Base-by-base conservation (phyloP, 2,329 filamentous ascomycete genomes). In the Phialophora chinensis region DNA sequence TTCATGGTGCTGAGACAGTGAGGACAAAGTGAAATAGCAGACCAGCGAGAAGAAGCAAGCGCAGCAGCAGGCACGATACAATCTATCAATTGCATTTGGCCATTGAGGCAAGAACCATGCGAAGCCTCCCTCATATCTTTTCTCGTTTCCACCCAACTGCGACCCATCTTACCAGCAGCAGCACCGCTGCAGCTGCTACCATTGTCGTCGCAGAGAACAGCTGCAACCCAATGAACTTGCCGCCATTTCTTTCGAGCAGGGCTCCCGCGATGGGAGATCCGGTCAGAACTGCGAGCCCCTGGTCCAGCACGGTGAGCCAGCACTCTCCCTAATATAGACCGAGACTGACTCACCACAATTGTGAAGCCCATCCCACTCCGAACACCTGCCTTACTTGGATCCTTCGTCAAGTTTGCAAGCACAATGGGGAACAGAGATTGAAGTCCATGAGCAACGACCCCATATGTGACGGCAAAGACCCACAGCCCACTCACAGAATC, bases 341-440 rank as follows among this genome's bases (percentile, higher is more conserved):
- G 31, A 47, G 6, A 14, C 12, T 20, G 12, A 54, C 65, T 66
- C 38, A 66, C 65, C 10, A 86, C 80, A 62, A 86, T 80, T 25
- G 79, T 82, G 58, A 87, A 82, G 4, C 83, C 79, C 82, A 86
- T 85, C 1, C 85, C 85, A 75, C 86, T 84, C n/a, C 85, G 77
- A 23, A 84, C 81, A 0, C 85, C 85, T 1, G 78, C 76, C 74
- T 84, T 86, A 67, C 80, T 81, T 64, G 85, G 66, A 71, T 87
- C 83, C 0, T 79, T 79, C 0, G 83, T 86, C 62, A 87, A 76
- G 47, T 83, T 84, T 58, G 83, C 84, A 53, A 90, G 73, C 0
- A 84, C 85, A 0, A 88, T 86, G 0, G 89, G 89, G 71, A 91
- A 91, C 12, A 92, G 74, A 6, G 84, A 84, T 76, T 91, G 89